phyloP scores from a whole-genome alignment of 352 stramenopile genomes.

The Pythium folliculosum region DNA sequence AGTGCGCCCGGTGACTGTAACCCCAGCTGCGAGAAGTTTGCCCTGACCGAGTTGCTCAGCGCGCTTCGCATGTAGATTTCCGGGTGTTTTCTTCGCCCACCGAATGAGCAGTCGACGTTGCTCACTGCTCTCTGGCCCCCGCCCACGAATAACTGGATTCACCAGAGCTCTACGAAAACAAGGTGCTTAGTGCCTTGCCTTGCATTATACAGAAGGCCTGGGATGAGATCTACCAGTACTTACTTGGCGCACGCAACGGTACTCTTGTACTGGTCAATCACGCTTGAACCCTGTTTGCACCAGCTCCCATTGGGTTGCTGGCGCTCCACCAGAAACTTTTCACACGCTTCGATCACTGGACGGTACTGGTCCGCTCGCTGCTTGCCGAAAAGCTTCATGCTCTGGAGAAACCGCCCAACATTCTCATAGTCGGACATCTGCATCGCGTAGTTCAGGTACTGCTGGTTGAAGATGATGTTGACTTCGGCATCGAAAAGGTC shows the following conservation, averaged over 20 bases:
- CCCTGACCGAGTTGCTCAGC: conserved; percentile 28
- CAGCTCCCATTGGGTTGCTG: conserved; percentile 77
- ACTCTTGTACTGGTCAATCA: conserved; percentile 77
- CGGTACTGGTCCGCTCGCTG: conserved; percentile 37
- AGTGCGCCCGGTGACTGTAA: conserved; percentile 45
- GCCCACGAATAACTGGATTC: conserved; percentile 52
- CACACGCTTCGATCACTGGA: conserved; percentile 54
- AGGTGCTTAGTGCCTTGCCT: not conserved
- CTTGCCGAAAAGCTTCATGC: conserved; percentile 72
- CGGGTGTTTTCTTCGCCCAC: conserved; percentile 47
- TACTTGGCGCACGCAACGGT: conserved; percentile 84
- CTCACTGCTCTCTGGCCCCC: conserved; percentile 55
- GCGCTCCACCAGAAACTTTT: conserved; percentile 65
- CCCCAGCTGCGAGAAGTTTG: conserved; percentile 56
- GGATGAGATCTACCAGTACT: conserved; percentile 24
- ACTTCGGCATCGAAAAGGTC: conserved; percentile 70
- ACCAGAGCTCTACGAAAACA: conserved; percentile 48
- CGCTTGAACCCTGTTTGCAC: conserved; percentile 55
- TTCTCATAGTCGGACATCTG: conserved; percentile 67
- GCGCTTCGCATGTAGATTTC: conserved; percentile 24
- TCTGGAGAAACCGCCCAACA: conserved; percentile 75
- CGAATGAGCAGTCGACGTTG: conserved; percentile 69
- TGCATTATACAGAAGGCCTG: no score
- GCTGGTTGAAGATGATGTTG: conserved; percentile 72
- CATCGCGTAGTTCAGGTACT: conserved; percentile 81